A percentile compares a stretch with the other conserved stretches of the same genome.
Evolutionary conservation across 345 rosid genomes (phyloP).

Genomic region (Lagerstroemia speciosa): DNA sequence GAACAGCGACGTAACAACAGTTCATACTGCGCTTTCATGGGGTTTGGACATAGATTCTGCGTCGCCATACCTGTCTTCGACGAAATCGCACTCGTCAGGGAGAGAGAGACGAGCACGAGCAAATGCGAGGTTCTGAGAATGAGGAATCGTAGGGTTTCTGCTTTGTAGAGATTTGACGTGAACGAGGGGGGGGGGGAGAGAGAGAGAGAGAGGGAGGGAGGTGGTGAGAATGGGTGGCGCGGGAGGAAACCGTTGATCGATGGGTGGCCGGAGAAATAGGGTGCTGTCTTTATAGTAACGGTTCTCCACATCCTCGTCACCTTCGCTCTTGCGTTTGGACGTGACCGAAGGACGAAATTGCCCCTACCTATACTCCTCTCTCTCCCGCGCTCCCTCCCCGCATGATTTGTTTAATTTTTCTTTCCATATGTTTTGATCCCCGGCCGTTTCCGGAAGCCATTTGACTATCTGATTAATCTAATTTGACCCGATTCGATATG

Average conservation of each 20-base stretch:
- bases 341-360: not conserved
- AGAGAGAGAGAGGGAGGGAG: not conserved
- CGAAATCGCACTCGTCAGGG: not conserved
- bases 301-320: not conserved
- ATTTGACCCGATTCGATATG: no score
- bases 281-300: not conserved
- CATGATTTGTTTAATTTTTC: no score
- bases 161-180: not conserved
- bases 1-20: not conserved
- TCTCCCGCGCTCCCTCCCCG: not conserved
- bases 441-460: no score
- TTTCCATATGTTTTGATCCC: no score
- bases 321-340: not conserved
- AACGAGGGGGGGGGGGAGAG: not conserved
- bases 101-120: not conserved
- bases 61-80: not conserved
- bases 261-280: slow-evolving; percentile 7
- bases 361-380: not conserved
- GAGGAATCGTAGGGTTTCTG: not conserved
- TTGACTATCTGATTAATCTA: no score
- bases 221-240: not conserved
- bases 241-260: slow-evolving; percentile 4
- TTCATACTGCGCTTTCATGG: not conserved
- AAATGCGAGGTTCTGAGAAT: not conserved
- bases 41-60: not conserved